Conservation (phyloP, 139 green algal genomes). For the Micractinium sp. region DNA sequence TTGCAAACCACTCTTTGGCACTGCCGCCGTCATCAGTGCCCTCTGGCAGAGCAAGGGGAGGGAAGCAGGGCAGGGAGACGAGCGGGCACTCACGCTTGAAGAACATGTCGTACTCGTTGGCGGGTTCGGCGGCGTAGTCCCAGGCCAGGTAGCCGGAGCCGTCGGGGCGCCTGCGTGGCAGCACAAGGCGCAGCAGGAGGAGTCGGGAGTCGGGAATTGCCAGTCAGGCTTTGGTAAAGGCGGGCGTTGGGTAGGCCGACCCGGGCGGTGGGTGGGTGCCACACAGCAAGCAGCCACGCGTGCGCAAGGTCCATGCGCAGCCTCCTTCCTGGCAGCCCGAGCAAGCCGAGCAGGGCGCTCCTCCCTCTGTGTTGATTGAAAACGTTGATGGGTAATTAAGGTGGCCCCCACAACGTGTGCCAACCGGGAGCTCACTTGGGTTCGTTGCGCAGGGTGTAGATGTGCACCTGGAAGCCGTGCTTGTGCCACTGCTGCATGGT, state of each 20-base stretch:
- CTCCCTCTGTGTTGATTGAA: not conserved
- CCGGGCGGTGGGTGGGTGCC: no score
- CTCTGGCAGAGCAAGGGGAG: no score
- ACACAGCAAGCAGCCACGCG: no score
- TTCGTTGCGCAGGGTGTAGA: slow-evolving; percentile 52
- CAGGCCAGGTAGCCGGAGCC: not conserved
- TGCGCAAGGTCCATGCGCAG: no score
- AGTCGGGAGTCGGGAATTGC: no score
- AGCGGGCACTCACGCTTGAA: not conserved
- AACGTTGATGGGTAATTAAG: not conserved
- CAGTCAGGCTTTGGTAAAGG: not conserved
- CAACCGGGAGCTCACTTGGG: not conserved
- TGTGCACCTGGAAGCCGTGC: slow-evolving; percentile 48
- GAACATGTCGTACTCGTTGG: not conserved
- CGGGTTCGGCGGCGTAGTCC: not conserved
- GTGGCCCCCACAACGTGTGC: no score
- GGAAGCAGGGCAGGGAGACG: not conserved
- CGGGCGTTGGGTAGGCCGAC: not conserved
- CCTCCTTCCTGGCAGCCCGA: no score
- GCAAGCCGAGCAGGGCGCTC: not conserved
- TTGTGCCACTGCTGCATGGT: slow-evolving; percentile 29
- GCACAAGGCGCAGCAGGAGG: not conserved
- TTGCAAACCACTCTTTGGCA: no score
- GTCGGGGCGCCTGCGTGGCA: not conserved
- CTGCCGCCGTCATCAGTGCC: no score